phyloP scores from a whole-genome alignment of 495 filamentous ascomycete species.

The Podospora pseudocomata region DNA sequence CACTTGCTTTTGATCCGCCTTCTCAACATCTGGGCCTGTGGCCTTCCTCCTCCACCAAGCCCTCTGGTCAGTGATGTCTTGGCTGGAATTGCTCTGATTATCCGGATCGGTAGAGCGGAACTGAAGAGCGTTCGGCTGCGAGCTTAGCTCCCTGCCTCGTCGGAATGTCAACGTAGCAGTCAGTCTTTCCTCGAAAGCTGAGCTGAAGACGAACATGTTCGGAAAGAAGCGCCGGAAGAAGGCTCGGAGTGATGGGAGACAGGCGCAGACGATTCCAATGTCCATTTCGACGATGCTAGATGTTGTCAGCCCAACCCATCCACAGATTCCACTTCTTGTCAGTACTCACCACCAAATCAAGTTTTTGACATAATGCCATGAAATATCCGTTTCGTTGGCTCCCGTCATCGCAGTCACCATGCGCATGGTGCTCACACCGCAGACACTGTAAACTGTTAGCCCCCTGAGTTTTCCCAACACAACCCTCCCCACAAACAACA shows the following conservation, averaged over 20 bases:
- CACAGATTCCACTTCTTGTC: neutral
- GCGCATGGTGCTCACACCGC: conserved; percentile 25
- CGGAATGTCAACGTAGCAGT: neutral
- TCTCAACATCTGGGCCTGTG: neutral
- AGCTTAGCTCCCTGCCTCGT: neutral
- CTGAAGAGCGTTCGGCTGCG: neutral
- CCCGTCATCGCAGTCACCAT: conserved; percentile 16
- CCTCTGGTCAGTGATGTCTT: neutral
- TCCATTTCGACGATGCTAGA: conserved; percentile 27
- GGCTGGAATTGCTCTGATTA: neutral
- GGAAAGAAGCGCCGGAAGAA: conserved; percentile 22
- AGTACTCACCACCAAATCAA: conserved; percentile 29
- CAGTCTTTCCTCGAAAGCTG: conserved; percentile 2
- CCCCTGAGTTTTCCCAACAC: neutral
- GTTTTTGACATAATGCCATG: conserved; percentile 26
- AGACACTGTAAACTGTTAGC: conserved; percentile 13
- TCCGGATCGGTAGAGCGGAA: neutral
- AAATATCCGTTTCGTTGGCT: conserved; percentile 18
- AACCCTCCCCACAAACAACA: neutral
- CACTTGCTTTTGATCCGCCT: neutral
- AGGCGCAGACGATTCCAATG: conserved; percentile 28
- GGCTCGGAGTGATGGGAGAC: conserved; percentile 24
- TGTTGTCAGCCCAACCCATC: neutral
- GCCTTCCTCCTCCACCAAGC: neutral
- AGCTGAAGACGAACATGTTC: conserved; percentile 12